Evolutionary conservation across 441 rosid species (phyloP), one percentile per base, ranked within the genome.

Genomic region (Flueggea neowawraea): DNA sequence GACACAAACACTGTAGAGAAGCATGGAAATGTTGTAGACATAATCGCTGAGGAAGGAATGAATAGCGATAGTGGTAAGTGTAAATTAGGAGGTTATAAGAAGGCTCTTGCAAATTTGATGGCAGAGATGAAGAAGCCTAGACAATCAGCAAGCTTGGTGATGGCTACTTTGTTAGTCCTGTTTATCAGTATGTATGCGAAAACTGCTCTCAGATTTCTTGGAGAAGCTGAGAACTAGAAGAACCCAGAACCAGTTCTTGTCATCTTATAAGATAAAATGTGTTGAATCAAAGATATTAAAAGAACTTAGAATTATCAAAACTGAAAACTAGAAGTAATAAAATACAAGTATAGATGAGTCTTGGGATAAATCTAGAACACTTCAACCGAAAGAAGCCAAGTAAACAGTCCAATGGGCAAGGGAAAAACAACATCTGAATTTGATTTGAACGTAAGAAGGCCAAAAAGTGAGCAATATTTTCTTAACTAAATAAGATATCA

Each of bases 51-150:
- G 16, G 31, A 14, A 4, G 14, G 7, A 15, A 6, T 9, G 5
- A 14, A 47, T 11, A 14, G 10, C 3, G 45, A 32, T 12, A 28
- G 12, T 47, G n/a, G 5, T 9, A 15, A 57, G 49, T 10, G n/a
- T 39, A 31, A 54, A 39, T 16, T 36, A 16, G 60, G 31, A 14
- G 55, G 39, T 3, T 36, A 64, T 65, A 73, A 69, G 66, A 71
- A 75, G 66, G 76, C 58, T 57, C 17, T 74, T 47, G 67, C 65
- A 33, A 77, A 63, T 31, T 55, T 65, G 64, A 76, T 68, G 8
- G 68, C 6, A 68, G 82, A 68, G 64, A 68, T 74, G 55, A 87
- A 70, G 71, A 68, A 71, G 75, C 69, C 69, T 45, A 76, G 64
- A 59, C 68, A 77, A 13, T 22, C 81, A 31, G 32, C 73, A 58